These are phyloP conservation scores for Cyclostephanos tholiformis DNA, from an alignment of 108 stramenopile genomes.

Conservation along the genomic window DNA sequence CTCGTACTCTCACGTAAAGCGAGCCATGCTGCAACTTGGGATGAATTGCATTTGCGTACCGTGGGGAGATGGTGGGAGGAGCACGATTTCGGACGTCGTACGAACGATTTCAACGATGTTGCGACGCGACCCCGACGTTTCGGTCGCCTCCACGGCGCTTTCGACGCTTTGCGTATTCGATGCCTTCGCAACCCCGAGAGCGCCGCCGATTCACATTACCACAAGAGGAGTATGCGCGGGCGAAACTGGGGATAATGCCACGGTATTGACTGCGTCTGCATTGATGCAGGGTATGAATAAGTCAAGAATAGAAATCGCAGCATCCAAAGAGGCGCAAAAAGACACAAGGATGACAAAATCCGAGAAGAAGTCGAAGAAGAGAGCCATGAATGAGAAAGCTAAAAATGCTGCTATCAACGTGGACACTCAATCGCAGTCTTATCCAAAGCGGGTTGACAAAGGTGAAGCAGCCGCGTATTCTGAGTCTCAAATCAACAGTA, in stretches of 20 bases:
- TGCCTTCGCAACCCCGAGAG: slow-evolving; percentile 35
- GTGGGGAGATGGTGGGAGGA: slow-evolving; percentile 50
- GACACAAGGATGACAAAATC: slow-evolving; percentile 8
- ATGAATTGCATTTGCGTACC: slow-evolving; percentile 39
- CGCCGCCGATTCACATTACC: slow-evolving; percentile 36
- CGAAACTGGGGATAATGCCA: not conserved
- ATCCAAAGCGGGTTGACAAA: not conserved
- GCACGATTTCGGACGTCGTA: slow-evolving; percentile 22
- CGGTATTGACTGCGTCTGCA: slow-evolving; percentile 8
- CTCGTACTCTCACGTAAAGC: slow-evolving; percentile 29
- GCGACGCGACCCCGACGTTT: slow-evolving; percentile 27
- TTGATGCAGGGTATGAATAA: not conserved
- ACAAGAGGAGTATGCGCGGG: slow-evolving; percentile 10
- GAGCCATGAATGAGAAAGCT: slow-evolving; percentile 7
- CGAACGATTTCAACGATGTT: slow-evolving; percentile 25
- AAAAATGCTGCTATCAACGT: not conserved
- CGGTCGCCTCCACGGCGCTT: slow-evolving; percentile 39
- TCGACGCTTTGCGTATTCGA: slow-evolving; percentile 43
- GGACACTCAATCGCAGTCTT: not conserved
- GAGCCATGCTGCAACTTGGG: slow-evolving; percentile 36
- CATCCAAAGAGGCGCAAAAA: not conserved
- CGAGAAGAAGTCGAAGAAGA: slow-evolving; percentile 6
- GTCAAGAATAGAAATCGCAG: not conserved
- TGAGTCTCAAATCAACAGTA: not conserved
- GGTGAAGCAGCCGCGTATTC: not conserved